Evolutionary conservation across 805 yeast species (phyloP), one percentile per base, ranked within the genome.

Genomic region (Metschnikowia amazonensis): DNA sequence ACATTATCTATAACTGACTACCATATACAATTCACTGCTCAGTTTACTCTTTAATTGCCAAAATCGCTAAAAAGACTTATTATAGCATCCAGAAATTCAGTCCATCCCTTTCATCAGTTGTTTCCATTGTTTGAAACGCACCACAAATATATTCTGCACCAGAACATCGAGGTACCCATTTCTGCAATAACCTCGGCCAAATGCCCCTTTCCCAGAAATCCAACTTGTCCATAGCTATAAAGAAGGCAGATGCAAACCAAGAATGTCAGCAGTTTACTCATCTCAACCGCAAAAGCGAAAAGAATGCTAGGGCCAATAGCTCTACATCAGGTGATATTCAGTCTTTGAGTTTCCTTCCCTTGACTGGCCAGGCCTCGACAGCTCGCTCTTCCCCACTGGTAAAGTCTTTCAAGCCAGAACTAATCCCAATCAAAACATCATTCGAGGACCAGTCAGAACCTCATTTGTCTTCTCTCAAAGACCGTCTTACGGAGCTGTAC

Each of bases 211-310:
- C 60, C 29, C 60, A 58, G 42, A 69, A 64, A 52, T 70, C 75
- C 10, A 72, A 72, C 51, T 57, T 72, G 33, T 70, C 76, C 33
- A 56, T 72, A 47, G 77, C 76, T 46, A 72, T 72, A 31, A 67
- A 70, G 47, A 65, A 68, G 53, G 75, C 74, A 23, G 74, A 67
- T 48, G 59, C 58, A 42, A 45, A 49, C 39, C 57, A 49, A 50
- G 56, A 49, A 50, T 56, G 50, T 39, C 47, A 48, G 41, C 51
- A 53, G 36, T 52, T 46, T 17, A 41, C 50, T 13, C 52, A 44
- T 30, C 48, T 43, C 27, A 44, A 46, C 17, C 41, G 44, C 36
- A 50, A 46, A 35, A 28, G 42, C 9, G 51, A 42, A 4, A 33
- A 43, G 41, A 40, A 20, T 16, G 31, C 25, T 41, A 52, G 48